Base-by-base conservation (phyloP, 2,329 filamentous ascomycete species). In the Rutstroemia sp. region DNA sequence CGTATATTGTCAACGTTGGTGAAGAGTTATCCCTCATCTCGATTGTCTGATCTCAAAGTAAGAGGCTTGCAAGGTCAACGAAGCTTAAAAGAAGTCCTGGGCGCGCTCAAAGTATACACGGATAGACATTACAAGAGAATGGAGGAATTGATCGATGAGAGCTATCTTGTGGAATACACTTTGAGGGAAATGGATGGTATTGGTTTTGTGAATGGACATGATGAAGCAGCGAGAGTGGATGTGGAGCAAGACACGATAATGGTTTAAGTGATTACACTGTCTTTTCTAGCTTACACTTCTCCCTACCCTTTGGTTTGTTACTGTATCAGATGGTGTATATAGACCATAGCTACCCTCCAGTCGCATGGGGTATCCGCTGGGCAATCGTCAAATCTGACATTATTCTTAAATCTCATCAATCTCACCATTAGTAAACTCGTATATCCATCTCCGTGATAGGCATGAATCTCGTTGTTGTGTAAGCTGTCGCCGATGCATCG, bases 101-200 rank as follows among this genome's bases (percentile, higher is more conserved):
- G 92, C 63, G 92, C 87, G n/a, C 77, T 99, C 58, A 86, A 83
- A 64, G 88, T 87, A 16, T 97, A 99, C 70, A 96, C 92, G 0
- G 91, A 97, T 72, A 81, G 92, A 62, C 94, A 99, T 71, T 96
- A 95, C 71, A 87, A 86, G 71, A 81, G 92, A 54, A 80, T 94
- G 64, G 92, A 96, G 70, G 92, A 95, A 67, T 75, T 96, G 65
- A 83, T 92, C 42, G 92, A 97, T 69, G 94, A 97, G 75, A 95
- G 92, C 69, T 97, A 92, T 73, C 73, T 99, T 66, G 82, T 97
- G 42, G 90, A 96, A 72, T 97, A 95, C 79, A 95, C 92, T 61
- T 76, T 97, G 61, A 81, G 86, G 67, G 89, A 96, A 75, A 97
- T 97, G 92, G 91, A 95, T 68, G 67, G 66, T 16, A 52, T 71